Percentiles rank a stretch among this genome's conserved stretches.
Evolutionary conservation across 106 monocot genomes (phyloP).

Genomic region (Agapanthus africanus): DNA sequence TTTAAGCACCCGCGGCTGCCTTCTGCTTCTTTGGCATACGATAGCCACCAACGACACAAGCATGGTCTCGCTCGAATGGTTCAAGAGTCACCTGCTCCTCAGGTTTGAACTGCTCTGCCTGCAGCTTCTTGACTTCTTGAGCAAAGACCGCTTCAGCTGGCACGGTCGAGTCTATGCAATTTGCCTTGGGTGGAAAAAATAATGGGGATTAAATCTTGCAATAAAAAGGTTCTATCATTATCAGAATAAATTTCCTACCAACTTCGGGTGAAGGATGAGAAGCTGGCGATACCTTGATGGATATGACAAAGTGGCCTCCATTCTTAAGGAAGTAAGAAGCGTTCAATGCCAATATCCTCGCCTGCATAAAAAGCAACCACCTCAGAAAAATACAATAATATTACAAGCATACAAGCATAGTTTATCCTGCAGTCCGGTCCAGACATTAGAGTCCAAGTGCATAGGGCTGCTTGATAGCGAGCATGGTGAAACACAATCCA

Average conservation of each 20-base stretch:
- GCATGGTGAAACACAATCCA: no score
- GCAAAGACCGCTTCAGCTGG: constrained; percentile 87
- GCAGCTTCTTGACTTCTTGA: constrained; percentile 75
- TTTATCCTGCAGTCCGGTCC: no score
- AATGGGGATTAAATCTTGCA: neutral
- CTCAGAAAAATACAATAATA: no score
- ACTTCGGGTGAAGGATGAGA: neutral
- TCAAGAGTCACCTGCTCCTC: constrained; percentile 81
- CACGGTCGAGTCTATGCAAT: constrained; percentile 83
- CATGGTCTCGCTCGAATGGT: constrained; percentile 91
- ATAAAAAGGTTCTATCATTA: neutral
- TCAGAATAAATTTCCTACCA: neutral
- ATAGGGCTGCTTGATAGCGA: no score
- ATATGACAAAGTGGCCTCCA: constrained; percentile 82
- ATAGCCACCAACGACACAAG: constrained; percentile 88
- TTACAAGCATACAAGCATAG: no score
- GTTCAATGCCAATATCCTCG: constrained; percentile 76
- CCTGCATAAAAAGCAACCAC: no score
- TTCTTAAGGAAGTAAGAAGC: constrained; percentile 77
- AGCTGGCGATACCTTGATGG: constrained; percentile 58
- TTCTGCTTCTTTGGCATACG: constrained; percentile 85
- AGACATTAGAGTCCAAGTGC: no score
- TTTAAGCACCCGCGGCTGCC: neutral
- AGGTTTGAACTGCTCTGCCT: constrained; percentile 84
- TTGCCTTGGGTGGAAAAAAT: constrained; percentile 43